Evolutionary conservation across 2,329 filamentous ascomycete species (phyloP).

Genomic region (Colletotrichum sp.): DNA sequence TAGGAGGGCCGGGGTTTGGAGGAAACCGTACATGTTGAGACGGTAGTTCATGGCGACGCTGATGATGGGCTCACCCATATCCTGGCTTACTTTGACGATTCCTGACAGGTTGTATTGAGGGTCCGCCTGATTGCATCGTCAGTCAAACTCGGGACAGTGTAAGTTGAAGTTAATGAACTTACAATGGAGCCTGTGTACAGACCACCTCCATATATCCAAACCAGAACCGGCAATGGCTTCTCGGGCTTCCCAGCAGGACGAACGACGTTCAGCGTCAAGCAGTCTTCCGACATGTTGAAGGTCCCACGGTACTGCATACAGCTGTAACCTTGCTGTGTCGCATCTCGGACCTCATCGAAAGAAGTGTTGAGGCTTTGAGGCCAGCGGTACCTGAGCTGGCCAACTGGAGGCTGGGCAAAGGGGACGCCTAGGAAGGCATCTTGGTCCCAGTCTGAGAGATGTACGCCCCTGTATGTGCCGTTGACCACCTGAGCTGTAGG

Average conservation of each 20-base stretch:
- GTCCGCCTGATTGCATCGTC: constrained; percentile 37
- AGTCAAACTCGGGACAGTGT: background rate
- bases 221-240: constrained; percentile 42
- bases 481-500: constrained; percentile 29
- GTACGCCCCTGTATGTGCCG: constrained; percentile 37
- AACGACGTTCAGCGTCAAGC: constrained; percentile 47
- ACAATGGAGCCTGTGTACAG: constrained; percentile 52
- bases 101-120: constrained; percentile 69
- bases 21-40: constrained; percentile 57
- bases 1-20: constrained; percentile 49
- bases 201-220: constrained; percentile 67
- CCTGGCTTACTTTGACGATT: constrained; percentile 59
- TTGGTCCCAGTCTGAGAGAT: constrained; percentile 39
- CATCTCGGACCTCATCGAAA: constrained; percentile 42
- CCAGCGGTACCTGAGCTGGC: constrained; percentile 38
- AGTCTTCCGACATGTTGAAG: constrained; percentile 53
- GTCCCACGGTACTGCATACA: constrained; percentile 51
- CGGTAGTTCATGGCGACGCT: constrained; percentile 61
- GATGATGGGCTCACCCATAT: constrained; percentile 58
- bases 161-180: background rate
- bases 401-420: constrained; percentile 40
- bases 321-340: constrained; percentile 46
- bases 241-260: constrained; percentile 38
- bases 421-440: constrained; percentile 43
- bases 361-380: constrained; percentile 41